Evolutionary conservation across 768 basidiomycete genomes (phyloP), one percentile per base, ranked within the genome.

Genomic region (Rhizopogon roseolus): DNA sequence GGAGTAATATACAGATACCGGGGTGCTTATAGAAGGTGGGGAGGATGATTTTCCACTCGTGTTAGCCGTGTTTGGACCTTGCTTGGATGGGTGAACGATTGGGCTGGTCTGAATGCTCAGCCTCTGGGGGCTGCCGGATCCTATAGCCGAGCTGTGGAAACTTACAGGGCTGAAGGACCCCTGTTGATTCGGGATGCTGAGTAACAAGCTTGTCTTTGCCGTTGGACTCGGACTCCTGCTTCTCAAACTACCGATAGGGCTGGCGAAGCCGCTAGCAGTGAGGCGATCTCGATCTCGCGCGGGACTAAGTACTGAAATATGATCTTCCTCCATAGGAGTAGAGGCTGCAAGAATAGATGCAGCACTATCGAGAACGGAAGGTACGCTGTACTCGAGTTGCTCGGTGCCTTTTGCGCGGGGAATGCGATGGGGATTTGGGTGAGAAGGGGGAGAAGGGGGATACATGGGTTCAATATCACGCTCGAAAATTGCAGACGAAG

Each of bases 401-500:
- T 89, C 89, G 0, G 86, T 86, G 34, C 76, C 75, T 66, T 87
- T 87, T 17, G 84, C 81, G 39, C 89, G 79, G 0, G 89, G 80
- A 49, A 83, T 86, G 28, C 85, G 81, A 65, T 90, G 90, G 0
- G 90, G 88, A 62, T 90, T 85, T 27, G 61, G 64, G 67, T 72
- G 61, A 70, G 68, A 49, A 42, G 53, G 69, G 55, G 62, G 78
- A 34, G 71, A 78, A 60, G 66, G 63, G 0, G 67, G 64, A 5
- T 64, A 62, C 1, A 70, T 51, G 14, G 85, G 85, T 60, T 93
- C 92, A 58, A 95, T 92, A 66, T 95, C 92, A 36, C 92, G 83
- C 70, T 95, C 92, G 56, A 95, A 95, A 54, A 94, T 95, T 37
- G 92, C 91, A 1, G 90, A 93, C 0, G 89, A 90, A 0, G 89